phyloP scores from a whole-genome alignment of 495 filamentous ascomycete genomes.

The Aspergillus sclerotiicarbonarius region DNA sequence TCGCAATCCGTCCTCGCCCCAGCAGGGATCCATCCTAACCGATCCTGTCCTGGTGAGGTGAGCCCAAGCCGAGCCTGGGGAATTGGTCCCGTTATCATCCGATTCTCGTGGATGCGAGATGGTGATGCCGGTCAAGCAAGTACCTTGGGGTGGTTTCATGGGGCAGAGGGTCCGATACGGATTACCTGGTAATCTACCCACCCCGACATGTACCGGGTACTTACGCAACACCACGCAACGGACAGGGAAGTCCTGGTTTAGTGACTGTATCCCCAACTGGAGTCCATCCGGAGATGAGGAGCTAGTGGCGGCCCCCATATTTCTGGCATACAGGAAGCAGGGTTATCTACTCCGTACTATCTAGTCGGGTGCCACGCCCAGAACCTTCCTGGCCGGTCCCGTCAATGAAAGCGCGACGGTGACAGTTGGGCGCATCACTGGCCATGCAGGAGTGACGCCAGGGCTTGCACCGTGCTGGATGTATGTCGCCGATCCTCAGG shows the following conservation, averaged over 20 bases:
- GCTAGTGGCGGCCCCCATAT: neutral
- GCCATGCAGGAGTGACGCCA: constrained; percentile 8
- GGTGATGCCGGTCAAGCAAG: neutral
- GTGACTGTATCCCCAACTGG: neutral
- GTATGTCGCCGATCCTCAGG: neutral
- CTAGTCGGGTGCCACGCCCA: constrained; percentile 8
- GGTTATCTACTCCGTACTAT: neutral
- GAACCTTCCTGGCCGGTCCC: constrained; percentile 7
- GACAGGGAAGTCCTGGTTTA: neutral
- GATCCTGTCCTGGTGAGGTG: neutral
- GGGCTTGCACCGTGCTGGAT: neutral
- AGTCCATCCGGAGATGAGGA: neutral
- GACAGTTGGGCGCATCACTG: neutral
- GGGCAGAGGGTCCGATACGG: too few species aligned
- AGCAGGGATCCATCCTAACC: neutral
- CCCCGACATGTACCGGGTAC: neutral
- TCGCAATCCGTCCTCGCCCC: neutral
- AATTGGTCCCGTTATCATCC: neutral
- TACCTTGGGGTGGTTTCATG: neutral
- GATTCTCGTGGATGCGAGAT: neutral
- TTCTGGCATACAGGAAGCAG: constrained; percentile 1
- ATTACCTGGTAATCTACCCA: neutral
- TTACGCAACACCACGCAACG: neutral
- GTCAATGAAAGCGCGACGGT: constrained; percentile 12
- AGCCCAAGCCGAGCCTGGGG: neutral